Evolutionary conservation across 768 basidiomycete species (phyloP).

Genomic region (Ramaria sp.): DNA sequence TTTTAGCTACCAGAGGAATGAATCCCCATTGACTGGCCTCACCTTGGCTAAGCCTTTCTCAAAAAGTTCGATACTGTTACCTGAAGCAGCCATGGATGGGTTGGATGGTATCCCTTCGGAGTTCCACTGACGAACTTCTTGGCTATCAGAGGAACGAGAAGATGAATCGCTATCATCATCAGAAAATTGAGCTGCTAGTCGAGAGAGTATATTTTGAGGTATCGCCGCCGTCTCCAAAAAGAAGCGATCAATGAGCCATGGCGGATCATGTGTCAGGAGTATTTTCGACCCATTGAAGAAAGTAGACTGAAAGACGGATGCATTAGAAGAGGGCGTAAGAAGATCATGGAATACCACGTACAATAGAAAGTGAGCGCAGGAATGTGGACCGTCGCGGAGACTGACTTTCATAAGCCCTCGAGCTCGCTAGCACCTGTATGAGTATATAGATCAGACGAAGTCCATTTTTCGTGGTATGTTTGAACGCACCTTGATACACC

Average conservation of each 20-base stretch:
- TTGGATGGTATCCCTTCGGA: background rate
- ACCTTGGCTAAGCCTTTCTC: constrained; percentile 10
- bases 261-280: constrained; percentile 36
- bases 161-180: background rate
- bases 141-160: background rate
- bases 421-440: background rate
- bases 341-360: constrained; percentile 13
- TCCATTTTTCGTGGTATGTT: no score
- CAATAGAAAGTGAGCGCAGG: constrained; percentile 55
- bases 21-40: background rate
- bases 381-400: constrained; percentile 38
- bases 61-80: constrained; percentile 2
- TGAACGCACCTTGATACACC: constrained; percentile 6
- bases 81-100: background rate
- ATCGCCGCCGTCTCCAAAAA: constrained; percentile 52
- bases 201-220: constrained; percentile 13
- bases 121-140: background rate
- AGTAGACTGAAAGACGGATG: constrained; percentile 29
- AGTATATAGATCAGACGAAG: background rate
- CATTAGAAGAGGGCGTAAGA: constrained; percentile 8
- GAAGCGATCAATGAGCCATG: constrained; percentile 52
- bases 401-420: constrained; percentile 10
- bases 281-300: constrained; percentile 49
- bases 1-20: background rate
- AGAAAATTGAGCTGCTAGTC: background rate